Evolutionary conservation across 129 eudicot genomes (phyloP).

Genomic region (Sambucus nigra): DNA sequence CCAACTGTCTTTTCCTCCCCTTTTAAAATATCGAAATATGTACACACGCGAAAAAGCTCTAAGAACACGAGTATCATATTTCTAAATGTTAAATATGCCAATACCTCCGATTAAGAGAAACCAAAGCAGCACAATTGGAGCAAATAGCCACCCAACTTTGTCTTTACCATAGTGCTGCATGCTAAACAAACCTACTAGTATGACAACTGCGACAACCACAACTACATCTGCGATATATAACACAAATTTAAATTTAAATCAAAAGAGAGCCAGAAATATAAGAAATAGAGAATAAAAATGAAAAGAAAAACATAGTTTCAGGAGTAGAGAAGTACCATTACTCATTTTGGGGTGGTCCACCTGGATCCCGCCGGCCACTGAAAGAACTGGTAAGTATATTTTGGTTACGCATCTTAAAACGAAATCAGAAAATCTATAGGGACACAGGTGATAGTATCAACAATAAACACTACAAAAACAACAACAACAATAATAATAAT

Average conservation of each 20-base stretch:
- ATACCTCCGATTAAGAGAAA: conserved; percentile 75
- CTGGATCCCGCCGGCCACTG: conserved; percentile 97
- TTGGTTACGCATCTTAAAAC: conserved; percentile 15
- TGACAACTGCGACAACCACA: conserved; percentile 64
- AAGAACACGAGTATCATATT: conserved; percentile 44
- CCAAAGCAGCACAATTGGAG: conserved; percentile 78
- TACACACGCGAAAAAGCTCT: conserved; percentile 72
- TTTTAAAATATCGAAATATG: conserved; percentile 49
- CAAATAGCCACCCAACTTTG: conserved; percentile 90
- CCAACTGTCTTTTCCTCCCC: conserved; percentile 64
- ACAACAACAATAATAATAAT: background rate
- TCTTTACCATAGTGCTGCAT: conserved; percentile 78
- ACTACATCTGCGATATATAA: conserved; percentile 64
- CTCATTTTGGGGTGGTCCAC: conserved; percentile 87
- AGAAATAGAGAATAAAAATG: background rate
- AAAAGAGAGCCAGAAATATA: background rate
- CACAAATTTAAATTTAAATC: background rate
- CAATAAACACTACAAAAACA: background rate
- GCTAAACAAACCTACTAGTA: conserved; percentile 66
- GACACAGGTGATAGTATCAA: too few species aligned
- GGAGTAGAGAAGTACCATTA: conserved; percentile 40
- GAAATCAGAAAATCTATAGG: background rate
- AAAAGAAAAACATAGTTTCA: background rate
- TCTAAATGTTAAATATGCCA: conserved; percentile 61
- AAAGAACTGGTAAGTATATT: conserved; percentile 53